A percentile compares a stretch with the other conserved stretches of the same genome.
Conservation (phyloP, 2,329 filamentous ascomycete genomes). For the Penicillium glabrum region DNA sequence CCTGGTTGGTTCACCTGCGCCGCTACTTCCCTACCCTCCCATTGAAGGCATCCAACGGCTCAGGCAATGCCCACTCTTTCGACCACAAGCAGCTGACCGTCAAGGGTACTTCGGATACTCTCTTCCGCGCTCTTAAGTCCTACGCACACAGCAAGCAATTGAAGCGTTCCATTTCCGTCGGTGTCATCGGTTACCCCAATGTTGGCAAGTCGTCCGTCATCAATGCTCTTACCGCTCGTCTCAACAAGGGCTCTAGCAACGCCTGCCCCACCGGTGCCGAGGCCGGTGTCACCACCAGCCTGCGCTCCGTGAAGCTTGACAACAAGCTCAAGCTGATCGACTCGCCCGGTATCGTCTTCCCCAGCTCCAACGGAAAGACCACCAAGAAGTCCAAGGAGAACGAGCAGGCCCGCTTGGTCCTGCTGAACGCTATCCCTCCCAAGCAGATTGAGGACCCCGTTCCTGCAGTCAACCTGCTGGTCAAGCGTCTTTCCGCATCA, state of each 20-base stretch:
- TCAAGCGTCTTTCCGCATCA: constrained; percentile 74
- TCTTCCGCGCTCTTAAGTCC: constrained; percentile 87
- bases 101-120: constrained; percentile 77
- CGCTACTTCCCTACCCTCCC: constrained; percentile 90
- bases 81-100: constrained; percentile 88
- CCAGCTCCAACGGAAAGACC: constrained; percentile 53
- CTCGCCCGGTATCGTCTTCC: constrained; percentile 93
- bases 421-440: constrained; percentile 88
- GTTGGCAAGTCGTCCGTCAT: constrained; percentile 96
- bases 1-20: constrained; percentile 80
- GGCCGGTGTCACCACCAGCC: constrained; percentile 84
- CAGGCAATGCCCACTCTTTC: constrained; percentile 84
- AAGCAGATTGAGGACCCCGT: constrained; percentile 93
- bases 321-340: constrained; percentile 91
- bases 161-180: constrained; percentile 86
- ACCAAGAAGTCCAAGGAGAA: constrained; percentile 63
- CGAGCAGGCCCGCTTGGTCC: constrained; percentile 76
- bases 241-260: constrained; percentile 62
- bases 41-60: constrained; percentile 77
- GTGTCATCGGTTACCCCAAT: constrained; percentile 93
- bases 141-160: constrained; percentile 80
- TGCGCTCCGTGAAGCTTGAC: constrained; percentile 90
- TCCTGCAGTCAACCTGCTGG: constrained; percentile 79
- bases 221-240: constrained; percentile 79
- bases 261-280: constrained; percentile 88